These are phyloP conservation scores for Nymphaea colorata DNA, from an alignment of 164 flowering plant genomes.

Conservation along the genomic window DNA sequence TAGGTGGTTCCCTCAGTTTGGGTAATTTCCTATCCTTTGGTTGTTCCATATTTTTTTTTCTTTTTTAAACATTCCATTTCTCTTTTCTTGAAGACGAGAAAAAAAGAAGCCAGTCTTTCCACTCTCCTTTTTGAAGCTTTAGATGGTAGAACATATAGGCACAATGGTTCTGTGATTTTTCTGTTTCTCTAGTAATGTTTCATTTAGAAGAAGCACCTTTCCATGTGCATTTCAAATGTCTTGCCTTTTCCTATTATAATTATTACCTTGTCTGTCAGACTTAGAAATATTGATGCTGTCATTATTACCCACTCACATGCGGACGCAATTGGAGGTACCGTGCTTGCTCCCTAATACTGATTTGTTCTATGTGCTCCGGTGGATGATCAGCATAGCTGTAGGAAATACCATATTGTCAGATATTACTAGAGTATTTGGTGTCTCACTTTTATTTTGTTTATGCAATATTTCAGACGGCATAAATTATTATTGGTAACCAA, in stretches of 20 bases:
- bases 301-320: constrained; percentile 98
- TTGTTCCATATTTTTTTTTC: neutral
- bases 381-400: too few relatives aligned
- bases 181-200: too few relatives aligned
- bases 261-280: constrained; percentile 67
- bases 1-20: constrained; percentile 74
- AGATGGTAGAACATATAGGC: neutral
- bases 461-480: too few relatives aligned
- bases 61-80: neutral
- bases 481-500: too few relatives aligned
- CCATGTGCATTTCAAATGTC: too few relatives aligned
- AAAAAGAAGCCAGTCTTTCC: neutral
- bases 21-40: constrained; percentile 34
- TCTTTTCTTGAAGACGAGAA: neutral
- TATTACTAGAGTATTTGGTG: too few relatives aligned
- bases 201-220: too few relatives aligned
- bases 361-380: too few relatives aligned
- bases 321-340: constrained; percentile 97
- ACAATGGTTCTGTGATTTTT: too few relatives aligned
- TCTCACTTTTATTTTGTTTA: too few relatives aligned
- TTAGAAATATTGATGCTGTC: constrained; percentile 96
- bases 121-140: neutral
- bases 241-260: constrained; percentile 16
- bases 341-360: too few relatives aligned
- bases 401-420: too few relatives aligned